Base-by-base conservation (phyloP, 129 eudicot genomes). In the Saussurea involucrata region DNA sequence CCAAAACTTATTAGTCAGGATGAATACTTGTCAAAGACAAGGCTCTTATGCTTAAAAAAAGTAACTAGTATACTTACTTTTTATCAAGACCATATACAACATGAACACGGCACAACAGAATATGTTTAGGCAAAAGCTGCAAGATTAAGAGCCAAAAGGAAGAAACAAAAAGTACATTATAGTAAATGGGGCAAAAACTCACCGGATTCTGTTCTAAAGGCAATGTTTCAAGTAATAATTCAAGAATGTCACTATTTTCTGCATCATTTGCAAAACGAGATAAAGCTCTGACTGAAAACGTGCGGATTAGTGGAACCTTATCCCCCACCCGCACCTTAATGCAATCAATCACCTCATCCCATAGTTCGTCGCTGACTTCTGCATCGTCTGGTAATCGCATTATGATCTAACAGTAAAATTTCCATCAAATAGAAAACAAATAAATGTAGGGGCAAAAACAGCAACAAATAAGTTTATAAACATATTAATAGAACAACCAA, bases 321-420 rank as follows among this genome's bases (percentile, higher is more conserved):
- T 95, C 99, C 42, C 84, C 84, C 28, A 85, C 87, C 18, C 97
- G 88, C 28, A 84, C 65, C 85, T 83, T 92, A 87, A 95, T 75
- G 88, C 90, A 88, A 4, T 92, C 99, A 33, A 95, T 92, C 68
- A 92, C 97, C 69, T 92, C 96, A 82, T 92, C 99, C 99, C 97
- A 95, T 1, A 95, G 83, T 71, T 92, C 99, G 71, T 63, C 24
- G 72, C 91, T 92, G 67, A 92, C 96, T 85, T 95, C 99, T 49
- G 96, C 87, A 63, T 95, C 99, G 81, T 92, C 99, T 22, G 99
- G 97, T 84, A 95, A 84, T 66, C 91, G 87, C 86, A 92, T 90
- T 77, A 95, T 90, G 77, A 92, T 88, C 99, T 95, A 84, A 44
- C 84, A 77, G 73, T 58, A 42, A 73, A 76, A 31, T 24, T 25